Evolutionary conservation across 2,329 filamentous ascomycete species (phyloP).

Genomic region (Nothopassalora personata): DNA sequence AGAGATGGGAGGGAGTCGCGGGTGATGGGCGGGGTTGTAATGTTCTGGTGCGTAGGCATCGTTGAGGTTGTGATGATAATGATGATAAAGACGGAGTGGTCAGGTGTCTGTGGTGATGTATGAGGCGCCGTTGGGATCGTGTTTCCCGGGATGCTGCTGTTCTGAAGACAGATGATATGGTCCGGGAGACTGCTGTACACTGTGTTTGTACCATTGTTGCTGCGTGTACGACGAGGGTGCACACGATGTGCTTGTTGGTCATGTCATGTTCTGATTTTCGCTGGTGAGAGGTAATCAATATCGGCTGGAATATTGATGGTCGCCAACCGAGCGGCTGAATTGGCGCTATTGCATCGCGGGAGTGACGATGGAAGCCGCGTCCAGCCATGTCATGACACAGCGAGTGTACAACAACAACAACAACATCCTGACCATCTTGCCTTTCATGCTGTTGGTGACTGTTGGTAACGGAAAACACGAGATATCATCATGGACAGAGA

Average conservation of each 20-base stretch:
- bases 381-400: not conserved
- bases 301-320: not conserved
- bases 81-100: conserved; percentile 7
- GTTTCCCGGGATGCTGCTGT: conserved; percentile 1
- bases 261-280: too few species aligned
- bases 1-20: not conserved
- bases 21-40: not conserved
- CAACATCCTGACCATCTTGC: not conserved
- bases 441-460: not conserved
- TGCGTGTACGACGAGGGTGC: not conserved
- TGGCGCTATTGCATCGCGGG: not conserved
- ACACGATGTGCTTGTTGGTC: not conserved
- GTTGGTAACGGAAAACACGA: not conserved
- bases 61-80: conserved; percentile 5
- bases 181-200: conserved; percentile 4
- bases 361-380: not conserved
- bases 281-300: not conserved
- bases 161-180: not conserved
- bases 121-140: not conserved
- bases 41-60: conserved; percentile 1
- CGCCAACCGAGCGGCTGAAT: not conserved
- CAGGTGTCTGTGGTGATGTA: conserved; percentile 3
- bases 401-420: not conserved
- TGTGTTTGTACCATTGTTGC: not conserved
- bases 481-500: conserved; percentile 16